Conservation (phyloP, 768 basidiomycete species). For the Rickenella mellea region DNA sequence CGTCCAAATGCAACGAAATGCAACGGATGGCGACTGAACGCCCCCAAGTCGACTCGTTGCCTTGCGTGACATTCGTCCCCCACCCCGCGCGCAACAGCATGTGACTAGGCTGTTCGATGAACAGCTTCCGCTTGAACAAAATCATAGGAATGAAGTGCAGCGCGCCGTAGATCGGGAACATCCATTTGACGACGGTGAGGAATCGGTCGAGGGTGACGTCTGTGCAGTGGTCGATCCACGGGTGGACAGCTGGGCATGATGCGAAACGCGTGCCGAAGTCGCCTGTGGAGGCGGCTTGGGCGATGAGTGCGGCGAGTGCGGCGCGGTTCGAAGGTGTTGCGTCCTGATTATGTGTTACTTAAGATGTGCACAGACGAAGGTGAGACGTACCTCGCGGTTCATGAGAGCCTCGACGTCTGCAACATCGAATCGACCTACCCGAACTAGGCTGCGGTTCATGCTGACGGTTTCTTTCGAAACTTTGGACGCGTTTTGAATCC, state of each 20-base stretch:
- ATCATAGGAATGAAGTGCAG: slow-evolving; percentile 83
- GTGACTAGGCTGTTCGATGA: slow-evolving; percentile 53
- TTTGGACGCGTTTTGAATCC: slow-evolving; percentile 66
- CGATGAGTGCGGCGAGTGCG: slow-evolving; percentile 34
- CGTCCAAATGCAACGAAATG: too few species aligned
- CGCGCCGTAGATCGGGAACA: slow-evolving; percentile 77
- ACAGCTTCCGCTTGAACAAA: slow-evolving; percentile 65
- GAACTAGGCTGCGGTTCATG: slow-evolving; percentile 54
- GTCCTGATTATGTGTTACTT: slow-evolving; percentile 26
- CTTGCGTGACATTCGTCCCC: too few species aligned
- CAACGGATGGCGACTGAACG: too few species aligned
- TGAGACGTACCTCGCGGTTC: too few species aligned
- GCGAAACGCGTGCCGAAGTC: slow-evolving; percentile 44
- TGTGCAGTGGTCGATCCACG: slow-evolving; percentile 52
- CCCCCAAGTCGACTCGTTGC: too few species aligned
- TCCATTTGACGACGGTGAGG: slow-evolving; percentile 75
- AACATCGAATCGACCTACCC: slow-evolving; percentile 45
- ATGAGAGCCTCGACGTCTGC: slow-evolving; percentile 48
- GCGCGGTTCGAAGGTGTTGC: slow-evolving; percentile 42
- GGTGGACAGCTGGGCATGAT: slow-evolving; percentile 73
- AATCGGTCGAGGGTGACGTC: slow-evolving; percentile 61
- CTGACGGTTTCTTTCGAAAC: slow-evolving; percentile 47
- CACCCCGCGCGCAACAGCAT: slow-evolving; percentile 56
- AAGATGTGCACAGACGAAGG: too few species aligned
- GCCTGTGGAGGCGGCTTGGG: slow-evolving; percentile 19